Evolutionary conservation across 129 eudicot species (phyloP).

Genomic region (Sambucus nigra): DNA sequence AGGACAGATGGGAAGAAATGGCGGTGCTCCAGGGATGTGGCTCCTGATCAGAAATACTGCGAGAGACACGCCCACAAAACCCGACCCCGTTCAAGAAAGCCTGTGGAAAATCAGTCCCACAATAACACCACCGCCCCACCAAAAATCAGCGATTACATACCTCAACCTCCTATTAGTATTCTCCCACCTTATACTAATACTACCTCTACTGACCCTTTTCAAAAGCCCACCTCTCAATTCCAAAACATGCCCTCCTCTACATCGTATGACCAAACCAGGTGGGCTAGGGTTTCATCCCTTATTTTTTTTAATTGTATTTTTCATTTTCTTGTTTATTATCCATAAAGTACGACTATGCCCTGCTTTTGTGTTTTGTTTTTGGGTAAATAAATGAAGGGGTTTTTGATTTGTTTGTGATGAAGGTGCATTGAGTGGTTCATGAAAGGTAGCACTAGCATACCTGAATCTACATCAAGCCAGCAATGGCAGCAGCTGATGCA

Average conservation of each 20-base stretch:
- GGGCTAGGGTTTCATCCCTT: conserved; percentile 1
- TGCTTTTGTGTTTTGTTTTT: conserved; percentile 12
- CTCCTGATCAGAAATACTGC: conserved; percentile 69
- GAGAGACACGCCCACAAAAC: conserved; percentile 70
- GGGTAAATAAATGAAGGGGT: conserved; percentile 13
- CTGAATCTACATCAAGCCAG: conserved; percentile 23
- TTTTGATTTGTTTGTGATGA: conserved; percentile 12
- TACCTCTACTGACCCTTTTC: not conserved
- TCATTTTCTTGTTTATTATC: conserved; percentile 31
- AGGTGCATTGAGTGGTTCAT: conserved; percentile 39
- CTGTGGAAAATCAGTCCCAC: conserved; percentile 54
- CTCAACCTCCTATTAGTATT: not conserved
- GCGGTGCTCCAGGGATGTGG: conserved; percentile 71
- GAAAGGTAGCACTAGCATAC: conserved; percentile 23
- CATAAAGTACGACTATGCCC: not conserved
- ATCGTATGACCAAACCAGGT: conserved; percentile 39
- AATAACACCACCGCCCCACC: conserved; percentile 8
- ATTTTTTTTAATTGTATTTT: conserved; percentile 1
- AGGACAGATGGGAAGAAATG: conserved; percentile 85
- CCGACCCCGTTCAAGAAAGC: conserved; percentile 88
- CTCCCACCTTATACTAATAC: conserved; percentile 8
- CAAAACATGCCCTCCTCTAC: conserved; percentile 11
- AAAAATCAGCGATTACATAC: conserved; percentile 5
- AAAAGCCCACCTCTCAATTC: not conserved
- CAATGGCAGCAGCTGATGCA: conserved; percentile 26